Base-by-base conservation (phyloP, 345 rosid species). In the Hypericum androsaemum region DNA sequence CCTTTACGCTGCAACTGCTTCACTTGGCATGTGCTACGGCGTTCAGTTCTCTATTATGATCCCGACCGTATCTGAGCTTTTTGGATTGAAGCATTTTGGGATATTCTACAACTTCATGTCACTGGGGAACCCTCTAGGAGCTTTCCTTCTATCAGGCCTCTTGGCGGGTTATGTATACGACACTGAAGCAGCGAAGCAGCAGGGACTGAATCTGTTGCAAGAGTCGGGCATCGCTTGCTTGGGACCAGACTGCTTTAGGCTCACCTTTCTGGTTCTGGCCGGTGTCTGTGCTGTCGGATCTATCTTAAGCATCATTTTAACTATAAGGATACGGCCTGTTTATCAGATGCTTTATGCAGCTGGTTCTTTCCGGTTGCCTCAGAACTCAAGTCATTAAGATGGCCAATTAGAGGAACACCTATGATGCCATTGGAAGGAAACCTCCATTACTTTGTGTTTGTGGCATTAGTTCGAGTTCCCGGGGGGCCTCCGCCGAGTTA, bases 1-100 rank as follows among this genome's bases (percentile, higher is more conserved):
- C 37, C 73, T 82, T 35, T 77, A 60, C 49, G 69, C 52, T 15
- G 85, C 85, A 50, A 82, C 72, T 61, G 79, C 80, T 40, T 60
- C 75, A 35, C 80, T 82, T 5, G 89, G 89, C 8, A 54, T 79
- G 57, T 82, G 85, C 71, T 79, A 67, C 8, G 85, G 89, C 8
- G 80, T 77, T 54, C 85, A 79, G 47, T 75, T 79, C 68, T 73
- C 83, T 9, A 50, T 79, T 50, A 79, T 79, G 89, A 64, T 79
- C 46, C 85, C 85, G 4, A 82, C 83, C 1, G 84, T 77, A 46
- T 79, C 89, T 0, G 83, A 77, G 78, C 83, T 79, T 45, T 82
- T 82, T 0, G 85, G 83, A 16, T 67, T 77, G 65, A 75, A 77
- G 62, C 83, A 75, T 60, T 79, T 82, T 15, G 83, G 89, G 10